Percentiles rank a stretch among this genome's conserved stretches.
Evolutionary conservation across 345 rosid species (phyloP).

Genomic region (Raphanus sativus): DNA sequence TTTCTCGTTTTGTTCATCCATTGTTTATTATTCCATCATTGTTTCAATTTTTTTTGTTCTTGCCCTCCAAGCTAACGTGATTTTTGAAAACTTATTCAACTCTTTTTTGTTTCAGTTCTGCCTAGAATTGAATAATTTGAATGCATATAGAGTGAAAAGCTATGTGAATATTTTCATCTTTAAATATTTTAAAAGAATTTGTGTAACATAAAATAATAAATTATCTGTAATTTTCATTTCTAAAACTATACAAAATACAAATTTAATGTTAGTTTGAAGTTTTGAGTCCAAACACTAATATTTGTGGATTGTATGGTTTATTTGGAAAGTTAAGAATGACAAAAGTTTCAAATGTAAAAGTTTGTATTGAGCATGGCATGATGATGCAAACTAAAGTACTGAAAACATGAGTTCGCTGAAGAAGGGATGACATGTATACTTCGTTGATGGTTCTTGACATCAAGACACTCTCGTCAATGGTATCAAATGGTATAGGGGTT

Average conservation of each 20-base stretch:
- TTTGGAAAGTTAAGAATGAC: not conserved
- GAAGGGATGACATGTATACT: not conserved
- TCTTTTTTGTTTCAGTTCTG: constrained; percentile 18
- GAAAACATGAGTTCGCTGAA: not conserved
- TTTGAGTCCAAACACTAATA: not conserved
- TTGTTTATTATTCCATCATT: constrained; percentile 24
- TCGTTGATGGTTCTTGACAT: not conserved
- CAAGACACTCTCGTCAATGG: not conserved
- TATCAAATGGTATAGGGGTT: not conserved
- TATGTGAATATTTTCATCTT: no score
- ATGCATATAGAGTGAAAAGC: no score
- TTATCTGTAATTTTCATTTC: no score
- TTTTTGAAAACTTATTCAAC: not conserved
- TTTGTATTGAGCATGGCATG: not conserved
- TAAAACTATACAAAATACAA: no score
- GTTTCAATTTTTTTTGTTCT: not conserved
- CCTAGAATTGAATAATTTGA: not conserved
- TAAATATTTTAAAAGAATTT: no score
- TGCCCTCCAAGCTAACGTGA: constrained; percentile 4
- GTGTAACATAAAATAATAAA: no score
- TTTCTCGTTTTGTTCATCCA: not conserved
- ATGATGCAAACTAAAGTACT: not conserved
- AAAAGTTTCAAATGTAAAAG: no score
- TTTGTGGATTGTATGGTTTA: no score
- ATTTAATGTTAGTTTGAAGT: not conserved